Evolutionary conservation across 2,329 filamentous ascomycete genomes (phyloP).

Genomic region (Cladosporium sp.): DNA sequence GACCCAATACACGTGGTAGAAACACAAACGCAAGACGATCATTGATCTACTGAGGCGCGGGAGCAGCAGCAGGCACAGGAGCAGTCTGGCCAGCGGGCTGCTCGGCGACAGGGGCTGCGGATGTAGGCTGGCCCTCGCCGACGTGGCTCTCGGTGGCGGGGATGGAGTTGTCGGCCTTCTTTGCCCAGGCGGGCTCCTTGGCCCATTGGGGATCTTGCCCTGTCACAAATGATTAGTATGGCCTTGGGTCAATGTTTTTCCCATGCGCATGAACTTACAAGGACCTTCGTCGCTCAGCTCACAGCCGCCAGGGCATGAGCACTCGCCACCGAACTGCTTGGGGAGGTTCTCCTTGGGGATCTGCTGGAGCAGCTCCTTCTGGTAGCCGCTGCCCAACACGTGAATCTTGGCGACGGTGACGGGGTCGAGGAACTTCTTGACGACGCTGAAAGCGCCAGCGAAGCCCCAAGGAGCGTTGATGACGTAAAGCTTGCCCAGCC

Average conservation of each 20-base stretch:
- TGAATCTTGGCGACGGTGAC: conserved; percentile 96
- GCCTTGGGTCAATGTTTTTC: neutral
- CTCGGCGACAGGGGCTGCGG: conserved; percentile 16
- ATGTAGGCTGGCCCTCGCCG: conserved; percentile 26
- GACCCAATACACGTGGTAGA: neutral
- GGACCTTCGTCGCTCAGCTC: conserved; percentile 83
- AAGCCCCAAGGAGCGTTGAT: conserved; percentile 99
- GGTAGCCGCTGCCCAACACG: conserved; percentile 75
- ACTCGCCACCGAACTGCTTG: conserved; percentile 76
- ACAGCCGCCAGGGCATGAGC: conserved; percentile 79
- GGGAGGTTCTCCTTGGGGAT: conserved; percentile 88
- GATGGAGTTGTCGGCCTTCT: conserved; percentile 33
- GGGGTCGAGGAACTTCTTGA: conserved; percentile 94
- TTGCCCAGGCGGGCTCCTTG: conserved; percentile 51
- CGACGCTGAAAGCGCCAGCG: conserved; percentile 73
- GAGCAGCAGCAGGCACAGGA: conserved; percentile 15
- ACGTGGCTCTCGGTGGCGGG: conserved; percentile 28
- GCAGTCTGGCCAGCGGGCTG: conserved; percentile 20
- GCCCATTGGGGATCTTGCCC: conserved; percentile 65
- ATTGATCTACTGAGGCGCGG: conserved; percentile 14
- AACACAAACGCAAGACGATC: neutral
- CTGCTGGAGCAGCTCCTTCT: conserved; percentile 78
- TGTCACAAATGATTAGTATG: conserved; percentile 17
- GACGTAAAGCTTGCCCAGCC: conserved; percentile 89
- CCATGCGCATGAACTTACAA: conserved; percentile 46